These are phyloP conservation scores for Coemansia biformis DNA, from an alignment of 192 early-diverging fungal genomes.

Conservation along the genomic window DNA sequence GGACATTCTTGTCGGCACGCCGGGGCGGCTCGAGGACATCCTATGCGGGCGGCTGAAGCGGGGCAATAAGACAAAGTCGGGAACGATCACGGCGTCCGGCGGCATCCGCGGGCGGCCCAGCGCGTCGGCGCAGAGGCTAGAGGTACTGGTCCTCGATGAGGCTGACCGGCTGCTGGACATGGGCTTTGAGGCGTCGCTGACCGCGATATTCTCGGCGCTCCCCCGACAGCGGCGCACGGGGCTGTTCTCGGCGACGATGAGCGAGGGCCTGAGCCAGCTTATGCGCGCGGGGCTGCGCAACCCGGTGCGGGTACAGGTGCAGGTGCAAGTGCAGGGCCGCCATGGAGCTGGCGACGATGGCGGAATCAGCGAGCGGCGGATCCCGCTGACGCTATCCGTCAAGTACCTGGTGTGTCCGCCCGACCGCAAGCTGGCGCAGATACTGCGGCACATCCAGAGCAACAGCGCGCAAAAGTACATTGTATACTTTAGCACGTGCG, in stretches of 20 bases:
- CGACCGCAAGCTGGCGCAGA: constrained; percentile 73
- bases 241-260: constrained; percentile 96
- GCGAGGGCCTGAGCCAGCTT: constrained; percentile 76
- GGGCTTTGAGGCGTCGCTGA: constrained; percentile 83
- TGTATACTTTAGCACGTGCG: constrained; percentile 93
- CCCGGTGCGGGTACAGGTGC: constrained; percentile 82
- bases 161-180: constrained; percentile 90
- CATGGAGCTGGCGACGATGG: background rate
- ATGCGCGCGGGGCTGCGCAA: constrained; percentile 86
- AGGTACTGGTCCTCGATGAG: constrained; percentile 90
- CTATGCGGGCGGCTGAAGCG: constrained; percentile 43
- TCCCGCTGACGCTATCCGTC: constrained; percentile 56
- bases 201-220: constrained; percentile 68
- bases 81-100: constrained; percentile 35
- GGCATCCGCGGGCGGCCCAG: constrained; percentile 35
- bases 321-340: constrained; percentile 73
- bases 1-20: constrained; percentile 86
- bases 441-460: constrained; percentile 61
- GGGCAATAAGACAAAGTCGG: constrained; percentile 35
- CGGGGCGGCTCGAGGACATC: constrained; percentile 83
- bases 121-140: constrained; percentile 70
- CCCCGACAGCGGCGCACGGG: constrained; percentile 95
- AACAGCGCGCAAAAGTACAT: constrained; percentile 74
- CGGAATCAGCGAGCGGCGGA: constrained; percentile 9
- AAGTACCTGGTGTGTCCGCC: constrained; percentile 71